Evolutionary conservation across 495 filamentous ascomycete genomes (phyloP), one percentile per base, ranked within the genome.

Genomic region (Penicillium maclennaniae): DNA sequence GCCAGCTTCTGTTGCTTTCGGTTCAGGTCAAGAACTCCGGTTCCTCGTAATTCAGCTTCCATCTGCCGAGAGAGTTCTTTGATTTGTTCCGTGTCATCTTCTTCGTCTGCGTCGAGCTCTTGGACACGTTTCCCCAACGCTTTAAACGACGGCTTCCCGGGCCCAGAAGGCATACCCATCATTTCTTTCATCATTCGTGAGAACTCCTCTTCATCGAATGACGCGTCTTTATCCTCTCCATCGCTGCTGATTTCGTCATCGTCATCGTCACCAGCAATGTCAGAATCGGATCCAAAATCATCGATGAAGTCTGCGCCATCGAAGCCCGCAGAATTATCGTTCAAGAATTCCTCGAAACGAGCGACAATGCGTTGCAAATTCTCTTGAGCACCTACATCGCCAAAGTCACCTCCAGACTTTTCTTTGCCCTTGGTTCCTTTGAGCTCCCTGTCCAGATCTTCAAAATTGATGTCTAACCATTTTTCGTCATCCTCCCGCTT

Each of bases 381-480:
- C 44, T 89, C 88, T 57, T 96, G 88, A 2, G 89, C 83, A 7
- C 76, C 77, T 8, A 82, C 72, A 64, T 97, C 88, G n/a, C 89
- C 90, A 71, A 96, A 95, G 1, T 73, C 74, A 26, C 67, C 73
- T n/a, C 47, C 47, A 4, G 57, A 52, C 15, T 63, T 60, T 50
- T 72, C 51, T 41, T 69, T 59, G 21, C 46, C 63, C 49, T 74
- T 75, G 23, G 61, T 63, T 34, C 64, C 86, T 51, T 80, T 75
- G 4, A 98, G 73, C 66, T 96, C 89, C 39, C 77, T 71, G 59
- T 97, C 92, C 51, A 98, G 88, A 46, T 95, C 91, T 21, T 86
- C 77, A 61, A 88, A 97, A 58, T 90, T 84, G 48, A 98, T 92
- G 63, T 97, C 87, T 53, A 98, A 73, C 93, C 93, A 98, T n/a